Evolutionary conservation across 176 grass and related monocot species (phyloP).

Genomic region (Tillandsia fasciculata): DNA sequence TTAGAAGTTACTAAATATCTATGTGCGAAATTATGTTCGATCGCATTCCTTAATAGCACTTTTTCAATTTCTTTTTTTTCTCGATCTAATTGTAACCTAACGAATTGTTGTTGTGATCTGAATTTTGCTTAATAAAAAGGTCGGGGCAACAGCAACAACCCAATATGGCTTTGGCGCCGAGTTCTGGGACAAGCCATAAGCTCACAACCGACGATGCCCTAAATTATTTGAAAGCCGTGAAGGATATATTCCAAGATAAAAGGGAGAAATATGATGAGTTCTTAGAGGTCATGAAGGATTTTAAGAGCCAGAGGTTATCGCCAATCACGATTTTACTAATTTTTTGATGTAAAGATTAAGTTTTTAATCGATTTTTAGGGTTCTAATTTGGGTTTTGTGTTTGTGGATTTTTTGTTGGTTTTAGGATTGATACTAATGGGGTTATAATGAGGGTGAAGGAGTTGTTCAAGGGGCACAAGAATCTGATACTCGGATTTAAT

Average conservation of each 20-base stretch:
- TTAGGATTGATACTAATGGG: conserved; percentile 94
- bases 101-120: background rate
- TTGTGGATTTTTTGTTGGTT: background rate
- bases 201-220: conserved; percentile 91
- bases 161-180: conserved; percentile 26
- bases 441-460: conserved; percentile 95
- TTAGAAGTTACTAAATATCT: background rate
- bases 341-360: background rate
- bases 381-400: background rate
- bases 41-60: conserved; percentile 1
- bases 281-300: conserved; percentile 98
- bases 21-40: background rate
- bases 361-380: background rate
- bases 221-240: conserved; percentile 83
- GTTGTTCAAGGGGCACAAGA: conserved; percentile 76
- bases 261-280: conserved; percentile 97
- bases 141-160: conserved; percentile 32
- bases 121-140: conserved; percentile 11
- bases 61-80: background rate
- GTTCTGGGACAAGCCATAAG: conserved; percentile 24
- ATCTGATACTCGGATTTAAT: conserved; percentile 94
- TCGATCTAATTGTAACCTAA: background rate
- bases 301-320: conserved; percentile 88
- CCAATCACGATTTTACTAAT: background rate
- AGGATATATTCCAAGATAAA: conserved; percentile 97